phyloP scores from a whole-genome alignment of 768 basidiomycete species.

The Rhodotorula taiwanensis region DNA sequence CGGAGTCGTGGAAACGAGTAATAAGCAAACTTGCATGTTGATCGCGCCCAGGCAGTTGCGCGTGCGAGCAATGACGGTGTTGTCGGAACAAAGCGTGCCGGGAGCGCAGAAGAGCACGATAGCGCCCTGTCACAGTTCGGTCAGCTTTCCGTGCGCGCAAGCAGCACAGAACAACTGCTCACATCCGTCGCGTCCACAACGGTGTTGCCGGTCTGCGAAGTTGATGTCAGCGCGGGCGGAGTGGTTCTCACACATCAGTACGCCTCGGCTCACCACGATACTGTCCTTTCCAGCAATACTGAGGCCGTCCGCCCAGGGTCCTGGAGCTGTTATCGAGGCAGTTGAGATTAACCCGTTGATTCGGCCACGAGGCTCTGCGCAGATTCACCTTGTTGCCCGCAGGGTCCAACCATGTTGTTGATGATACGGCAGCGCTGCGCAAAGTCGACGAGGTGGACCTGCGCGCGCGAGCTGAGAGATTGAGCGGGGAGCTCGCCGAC shows the following conservation, averaged over 20 bases:
- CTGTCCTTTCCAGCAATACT: constrained; percentile 47
- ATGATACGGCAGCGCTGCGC: constrained; percentile 28
- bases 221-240: too few species aligned
- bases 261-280: constrained; percentile 41
- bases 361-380: too few species aligned
- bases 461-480: background rate
- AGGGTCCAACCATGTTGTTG: constrained; percentile 38
- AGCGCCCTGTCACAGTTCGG: too few species aligned
- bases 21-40: constrained; percentile 25
- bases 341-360: background rate
- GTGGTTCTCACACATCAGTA: too few species aligned
- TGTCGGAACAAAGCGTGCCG: constrained; percentile 44
- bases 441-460: constrained; percentile 37
- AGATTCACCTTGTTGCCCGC: constrained; percentile 27
- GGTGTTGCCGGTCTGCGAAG: constrained; percentile 36
- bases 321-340: constrained; percentile 41
- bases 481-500: too few species aligned
- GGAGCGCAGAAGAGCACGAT: constrained; percentile 47
- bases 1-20: background rate
- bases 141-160: background rate
- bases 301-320: constrained; percentile 48
- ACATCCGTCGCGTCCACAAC: constrained; percentile 49
- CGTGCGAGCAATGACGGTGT: constrained; percentile 44
- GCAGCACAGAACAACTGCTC: background rate
- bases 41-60: constrained; percentile 47